Evolutionary conservation across 805 yeast species (phyloP), one percentile per base, ranked within the genome.

Genomic region (Metschnikowia reukaufii): DNA sequence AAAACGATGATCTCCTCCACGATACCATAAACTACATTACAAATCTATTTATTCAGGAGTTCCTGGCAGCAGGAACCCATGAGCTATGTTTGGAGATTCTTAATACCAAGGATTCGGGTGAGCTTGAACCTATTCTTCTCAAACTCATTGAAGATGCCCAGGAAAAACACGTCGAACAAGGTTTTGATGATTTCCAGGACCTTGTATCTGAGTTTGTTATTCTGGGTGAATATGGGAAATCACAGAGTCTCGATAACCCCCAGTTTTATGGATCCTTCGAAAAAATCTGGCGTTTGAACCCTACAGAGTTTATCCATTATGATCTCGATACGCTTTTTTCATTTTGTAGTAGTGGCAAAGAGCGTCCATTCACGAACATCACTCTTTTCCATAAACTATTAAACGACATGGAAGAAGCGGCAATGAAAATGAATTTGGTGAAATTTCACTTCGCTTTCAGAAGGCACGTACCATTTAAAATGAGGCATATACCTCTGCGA

Each of bases 111-210:
- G 36, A 36, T 16, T 32, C 42, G 17, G 54, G 54, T 4, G 38
- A 44, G 39, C 47, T 53, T 18, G 33, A 25, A 4, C 41, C 37
- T 4, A 20, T 33, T 5, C 44, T 53, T 9, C 19, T 35, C 8
- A 39, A 36, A 19, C 36, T 51, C 6, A 36, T 45, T 18, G 43
- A 48, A 4, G 57, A 53, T 16, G 41, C 51, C n/a, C 34, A 49
- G 17, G 52, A 55, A 15, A 48, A 53, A 42, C 36, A 48, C 45
- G 47, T 47, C 9, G 44, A 45, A 19, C 39, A 44, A 36, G 49
- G 52, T 4, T 48, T 55, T 17, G 59, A 51, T 31, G 44, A 47
- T 7, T 53, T 47, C 20, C 54, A 51, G 20, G 57, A 55, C 23
- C 33, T 45, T 16, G 48, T 55, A 16, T 42, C 50, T 8, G 58